Conservation (phyloP, 148 eudicot species). For the Mesembryanthemum crystallinum region DNA sequence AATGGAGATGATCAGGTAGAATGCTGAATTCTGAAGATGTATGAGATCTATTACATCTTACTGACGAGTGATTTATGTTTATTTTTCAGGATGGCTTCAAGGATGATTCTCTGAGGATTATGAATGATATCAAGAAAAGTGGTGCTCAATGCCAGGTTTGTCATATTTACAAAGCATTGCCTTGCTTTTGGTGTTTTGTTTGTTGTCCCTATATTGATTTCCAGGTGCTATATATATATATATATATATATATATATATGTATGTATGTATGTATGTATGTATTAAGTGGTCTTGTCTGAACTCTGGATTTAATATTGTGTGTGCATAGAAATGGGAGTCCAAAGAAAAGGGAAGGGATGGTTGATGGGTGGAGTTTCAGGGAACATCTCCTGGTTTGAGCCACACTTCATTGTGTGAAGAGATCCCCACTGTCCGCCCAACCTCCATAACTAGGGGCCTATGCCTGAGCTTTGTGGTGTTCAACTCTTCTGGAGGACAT, state of each 20-base stretch:
- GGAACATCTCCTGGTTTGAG: background rate
- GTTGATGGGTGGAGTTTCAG: background rate
- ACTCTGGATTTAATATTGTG: background rate
- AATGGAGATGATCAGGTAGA: background rate
- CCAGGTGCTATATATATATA: too few relatives aligned
- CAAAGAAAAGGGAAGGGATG: background rate
- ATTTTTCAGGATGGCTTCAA: slow-evolving; percentile 62
- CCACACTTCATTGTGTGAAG: background rate
- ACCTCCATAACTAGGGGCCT: background rate
- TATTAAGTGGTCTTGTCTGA: background rate
- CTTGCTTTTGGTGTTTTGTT: background rate
- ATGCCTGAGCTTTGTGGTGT: background rate
- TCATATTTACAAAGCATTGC: background rate
- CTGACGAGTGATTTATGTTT: background rate
- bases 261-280: too few relatives aligned
- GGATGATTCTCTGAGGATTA: slow-evolving; percentile 44
- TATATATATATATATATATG: too few relatives aligned
- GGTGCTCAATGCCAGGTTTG: slow-evolving; percentile 70
- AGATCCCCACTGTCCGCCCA: background rate
- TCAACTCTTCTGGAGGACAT: background rate
- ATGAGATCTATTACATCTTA: slow-evolving; percentile 7
- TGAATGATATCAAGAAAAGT: slow-evolving; percentile 38
- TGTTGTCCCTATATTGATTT: background rate
- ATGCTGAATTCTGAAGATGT: background rate
- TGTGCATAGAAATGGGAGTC: background rate